These are phyloP conservation scores for Fraxinus sp. DNA, from an alignment of 305 asterid species.

Conservation along the genomic window DNA sequence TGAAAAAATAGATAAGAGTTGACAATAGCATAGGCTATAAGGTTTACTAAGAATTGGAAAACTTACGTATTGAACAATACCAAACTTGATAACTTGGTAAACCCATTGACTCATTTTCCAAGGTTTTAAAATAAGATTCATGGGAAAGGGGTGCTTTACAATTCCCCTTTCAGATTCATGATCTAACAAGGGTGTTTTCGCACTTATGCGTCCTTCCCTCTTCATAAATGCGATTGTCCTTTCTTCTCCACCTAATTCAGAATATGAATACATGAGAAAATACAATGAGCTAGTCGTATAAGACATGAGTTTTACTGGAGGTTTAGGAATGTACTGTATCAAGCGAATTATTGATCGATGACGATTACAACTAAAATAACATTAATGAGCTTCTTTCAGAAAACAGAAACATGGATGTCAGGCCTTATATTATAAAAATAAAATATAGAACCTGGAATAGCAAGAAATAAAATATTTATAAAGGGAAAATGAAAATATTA, in stretches of 20 bases:
- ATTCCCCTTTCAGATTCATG: constrained; percentile 77
- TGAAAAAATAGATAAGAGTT: constrained; percentile 16
- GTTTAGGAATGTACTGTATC: background rate
- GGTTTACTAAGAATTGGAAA: constrained; percentile 24
- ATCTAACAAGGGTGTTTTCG: constrained; percentile 68
- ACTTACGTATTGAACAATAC: constrained; percentile 95
- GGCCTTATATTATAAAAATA: background rate
- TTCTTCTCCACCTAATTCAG: constrained; percentile 84
- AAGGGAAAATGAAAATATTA: background rate
- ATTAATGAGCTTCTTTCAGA: constrained; percentile 9
- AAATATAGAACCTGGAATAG: constrained; percentile 9
- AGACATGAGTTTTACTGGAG: constrained; percentile 7
- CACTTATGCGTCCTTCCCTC: constrained; percentile 86
- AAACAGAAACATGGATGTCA: constrained; percentile 8
- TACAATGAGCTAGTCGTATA: background rate
- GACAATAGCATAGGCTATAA: constrained; percentile 19
- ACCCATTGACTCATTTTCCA: constrained; percentile 92
- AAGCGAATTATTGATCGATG: background rate
- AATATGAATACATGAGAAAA: constrained; percentile 20
- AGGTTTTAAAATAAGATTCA: constrained; percentile 73
- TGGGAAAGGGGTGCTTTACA: constrained; percentile 81
- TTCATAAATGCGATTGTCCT: constrained; percentile 82
- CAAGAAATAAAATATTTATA: constrained; percentile 11
- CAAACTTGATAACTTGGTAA: constrained; percentile 90
- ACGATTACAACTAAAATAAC: constrained; percentile 21